Conservation (phyloP, 1,139 yeast species). For the Candida glucosophila region DNA sequence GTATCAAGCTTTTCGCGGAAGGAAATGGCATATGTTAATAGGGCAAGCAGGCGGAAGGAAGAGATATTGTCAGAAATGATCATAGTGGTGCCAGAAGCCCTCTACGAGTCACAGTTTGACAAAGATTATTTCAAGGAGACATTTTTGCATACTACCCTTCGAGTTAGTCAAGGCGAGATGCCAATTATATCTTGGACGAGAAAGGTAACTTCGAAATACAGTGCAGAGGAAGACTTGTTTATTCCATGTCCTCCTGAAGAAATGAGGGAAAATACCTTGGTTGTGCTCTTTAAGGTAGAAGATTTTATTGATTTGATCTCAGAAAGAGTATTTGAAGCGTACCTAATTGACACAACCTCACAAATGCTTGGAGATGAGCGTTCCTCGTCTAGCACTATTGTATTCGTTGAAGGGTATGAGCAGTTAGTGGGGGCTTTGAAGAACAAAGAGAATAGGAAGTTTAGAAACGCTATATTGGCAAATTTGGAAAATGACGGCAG, state of each 20-base stretch:
- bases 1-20: constrained; percentile 12
- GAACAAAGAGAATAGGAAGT: constrained; percentile 37
- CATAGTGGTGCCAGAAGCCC: constrained; percentile 18
- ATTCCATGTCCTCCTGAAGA: constrained; percentile 40
- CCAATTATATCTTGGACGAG: constrained; percentile 33
- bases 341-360: no score
- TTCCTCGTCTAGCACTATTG: constrained; percentile 28
- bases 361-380: no score
- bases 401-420: constrained; percentile 44
- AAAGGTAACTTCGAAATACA: constrained; percentile 30
- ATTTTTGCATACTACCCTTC: neutral
- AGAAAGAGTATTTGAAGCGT: constrained; percentile 9
- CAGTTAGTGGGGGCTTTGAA: constrained; percentile 34
- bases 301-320: constrained; percentile 30
- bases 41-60: constrained; percentile 36
- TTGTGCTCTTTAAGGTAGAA: constrained; percentile 39
- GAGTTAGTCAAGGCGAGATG: constrained; percentile 4
- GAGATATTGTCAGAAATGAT: constrained; percentile 45
- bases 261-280: constrained; percentile 32
- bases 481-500: constrained; percentile 7
- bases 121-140: no score
- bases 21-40: constrained; percentile 43
- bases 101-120: constrained; percentile 7
- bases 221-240: constrained; percentile 38
- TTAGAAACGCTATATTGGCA: constrained; percentile 29